Conservation (phyloP, 495 filamentous ascomycete species). For the Tuber borchii region DNA sequence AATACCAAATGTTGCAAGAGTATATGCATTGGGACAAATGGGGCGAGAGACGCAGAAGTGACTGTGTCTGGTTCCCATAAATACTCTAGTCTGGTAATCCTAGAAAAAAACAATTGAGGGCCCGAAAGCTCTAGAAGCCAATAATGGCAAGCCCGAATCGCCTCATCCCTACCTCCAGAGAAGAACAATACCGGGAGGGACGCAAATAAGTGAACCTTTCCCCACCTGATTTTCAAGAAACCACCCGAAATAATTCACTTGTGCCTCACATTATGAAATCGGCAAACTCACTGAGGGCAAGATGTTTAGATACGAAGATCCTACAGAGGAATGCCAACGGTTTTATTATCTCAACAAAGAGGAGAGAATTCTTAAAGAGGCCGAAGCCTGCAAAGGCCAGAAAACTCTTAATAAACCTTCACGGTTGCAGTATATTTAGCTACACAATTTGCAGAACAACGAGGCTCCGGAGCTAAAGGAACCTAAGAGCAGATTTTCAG, state of each 20-base stretch:
- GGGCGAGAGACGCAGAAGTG: too few relatives aligned
- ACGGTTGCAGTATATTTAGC: not conserved
- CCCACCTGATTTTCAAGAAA: not conserved
- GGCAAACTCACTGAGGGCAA: not conserved
- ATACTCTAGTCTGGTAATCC: too few relatives aligned
- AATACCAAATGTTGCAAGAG: too few relatives aligned
- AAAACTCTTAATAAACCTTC: not conserved
- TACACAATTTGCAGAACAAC: not conserved
- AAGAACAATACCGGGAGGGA: too few relatives aligned
- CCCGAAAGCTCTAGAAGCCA: too few relatives aligned
- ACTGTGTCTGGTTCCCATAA: too few relatives aligned
- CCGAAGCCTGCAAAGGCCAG: not conserved
- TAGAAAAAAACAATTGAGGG: too few relatives aligned
- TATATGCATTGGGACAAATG: too few relatives aligned
- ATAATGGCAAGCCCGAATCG: too few relatives aligned
- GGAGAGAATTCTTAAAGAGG: not conserved
- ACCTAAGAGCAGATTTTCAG: too few relatives aligned
- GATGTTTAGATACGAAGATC: not conserved
- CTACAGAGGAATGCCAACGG: not conserved
- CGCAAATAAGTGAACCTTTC: too few relatives aligned
- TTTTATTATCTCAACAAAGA: not conserved
- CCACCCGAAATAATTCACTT: not conserved
- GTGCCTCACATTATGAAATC: not conserved
- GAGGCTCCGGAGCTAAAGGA: not conserved
- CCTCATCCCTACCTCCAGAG: too few relatives aligned